Evolutionary conservation across 805 yeast genomes (phyloP).

Genomic region (Yarrowia sp.): DNA sequence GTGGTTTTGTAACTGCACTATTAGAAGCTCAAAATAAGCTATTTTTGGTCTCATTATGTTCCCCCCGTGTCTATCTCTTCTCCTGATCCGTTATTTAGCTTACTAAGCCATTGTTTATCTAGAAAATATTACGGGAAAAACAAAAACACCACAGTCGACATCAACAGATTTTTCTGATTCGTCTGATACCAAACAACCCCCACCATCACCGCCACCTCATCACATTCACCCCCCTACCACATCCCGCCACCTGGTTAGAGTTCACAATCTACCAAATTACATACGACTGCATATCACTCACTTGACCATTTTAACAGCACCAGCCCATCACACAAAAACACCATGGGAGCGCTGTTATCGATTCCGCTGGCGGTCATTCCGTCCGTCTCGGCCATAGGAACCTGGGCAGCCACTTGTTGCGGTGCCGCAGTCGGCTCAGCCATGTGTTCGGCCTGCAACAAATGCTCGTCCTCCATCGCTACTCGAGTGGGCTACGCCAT

Average conservation of each 20-base stretch:
- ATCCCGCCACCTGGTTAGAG: background rate
- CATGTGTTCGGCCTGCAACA: conserved; percentile 54
- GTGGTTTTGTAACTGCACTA: no score
- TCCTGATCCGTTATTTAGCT: no score
- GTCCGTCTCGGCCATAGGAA: conserved; percentile 44
- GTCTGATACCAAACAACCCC: no score
- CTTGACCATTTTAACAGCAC: background rate
- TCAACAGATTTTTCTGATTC: no score
- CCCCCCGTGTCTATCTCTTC: no score
- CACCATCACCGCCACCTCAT: no score
- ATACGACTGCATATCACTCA: background rate
- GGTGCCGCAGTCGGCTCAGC: conserved; percentile 82
- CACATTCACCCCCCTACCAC: background rate
- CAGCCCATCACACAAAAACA: background rate
- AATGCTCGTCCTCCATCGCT: conserved; percentile 69
- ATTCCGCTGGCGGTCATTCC: conserved; percentile 64
- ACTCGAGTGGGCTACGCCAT: conserved; percentile 87
- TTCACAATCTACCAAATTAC: background rate
- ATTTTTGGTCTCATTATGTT: no score
- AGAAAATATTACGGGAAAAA: no score
- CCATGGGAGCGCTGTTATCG: conserved; percentile 45
- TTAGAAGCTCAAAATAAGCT: no score
- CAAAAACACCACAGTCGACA: no score
- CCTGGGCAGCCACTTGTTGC: conserved; percentile 64
- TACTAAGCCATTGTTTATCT: no score